These are phyloP conservation scores for Choanephora cucurbitarum DNA, from an alignment of 371 early-diverging fungal species.

Conservation along the genomic window DNA sequence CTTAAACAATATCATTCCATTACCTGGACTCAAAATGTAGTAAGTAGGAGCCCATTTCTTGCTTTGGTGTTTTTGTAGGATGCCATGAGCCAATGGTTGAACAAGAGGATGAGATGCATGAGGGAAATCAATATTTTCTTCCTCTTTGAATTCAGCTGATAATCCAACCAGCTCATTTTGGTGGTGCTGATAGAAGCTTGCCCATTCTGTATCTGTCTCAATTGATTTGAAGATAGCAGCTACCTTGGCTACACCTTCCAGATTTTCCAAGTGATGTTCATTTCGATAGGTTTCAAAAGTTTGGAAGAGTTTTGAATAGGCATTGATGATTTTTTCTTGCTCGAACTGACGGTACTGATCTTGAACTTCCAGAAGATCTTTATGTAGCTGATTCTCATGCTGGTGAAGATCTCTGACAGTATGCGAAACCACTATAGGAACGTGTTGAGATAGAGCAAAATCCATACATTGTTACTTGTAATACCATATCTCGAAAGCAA, in stretches of 20 bases:
- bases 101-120: constrained; percentile 21
- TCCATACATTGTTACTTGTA: background rate
- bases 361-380: constrained; percentile 18
- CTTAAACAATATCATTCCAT: no score
- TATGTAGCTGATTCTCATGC: constrained; percentile 23
- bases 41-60: constrained; percentile 21
- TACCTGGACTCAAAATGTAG: constrained; percentile 26
- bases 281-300: constrained; percentile 21
- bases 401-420: constrained; percentile 16
- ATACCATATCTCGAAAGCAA: constrained; percentile 25
- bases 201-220: constrained; percentile 26
- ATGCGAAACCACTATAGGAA: constrained; percentile 12
- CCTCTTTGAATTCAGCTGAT: constrained; percentile 20
- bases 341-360: constrained; percentile 30
- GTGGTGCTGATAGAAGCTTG: constrained; percentile 23
- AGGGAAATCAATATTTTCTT: constrained; percentile 18
- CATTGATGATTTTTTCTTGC: constrained; percentile 25
- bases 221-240: constrained; percentile 23
- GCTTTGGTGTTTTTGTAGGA: constrained; percentile 13
- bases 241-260: constrained; percentile 23
- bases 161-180: constrained; percentile 21
- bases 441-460: background rate
- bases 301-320: constrained; percentile 20
- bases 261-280: constrained; percentile 18
- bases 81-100: constrained; percentile 15